Evolutionary conservation across 129 eudicot genomes (phyloP).

Genomic region (Erigeron canadensis): DNA sequence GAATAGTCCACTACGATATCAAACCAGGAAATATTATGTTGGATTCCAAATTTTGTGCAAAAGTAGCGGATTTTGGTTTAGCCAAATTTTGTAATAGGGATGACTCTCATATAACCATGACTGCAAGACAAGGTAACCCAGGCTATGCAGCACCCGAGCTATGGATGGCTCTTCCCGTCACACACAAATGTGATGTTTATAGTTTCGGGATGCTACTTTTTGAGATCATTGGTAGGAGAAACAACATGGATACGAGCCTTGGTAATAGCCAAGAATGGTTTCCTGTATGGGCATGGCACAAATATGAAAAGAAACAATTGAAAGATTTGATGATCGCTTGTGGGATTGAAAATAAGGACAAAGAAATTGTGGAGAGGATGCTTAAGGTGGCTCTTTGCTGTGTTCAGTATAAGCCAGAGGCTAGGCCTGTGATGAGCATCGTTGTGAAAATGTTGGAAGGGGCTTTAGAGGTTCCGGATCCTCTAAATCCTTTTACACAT

Average conservation of each 20-base stretch:
- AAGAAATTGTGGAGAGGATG: conserved; percentile 29
- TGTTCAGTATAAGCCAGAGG: conserved; percentile 32
- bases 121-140: not conserved
- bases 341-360: conserved; percentile 26
- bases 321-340: conserved; percentile 22
- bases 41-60: conserved; percentile 10
- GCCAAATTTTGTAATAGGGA: conserved; percentile 17
- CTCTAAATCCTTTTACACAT: conserved; percentile 26
- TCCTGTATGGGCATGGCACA: conserved; percentile 27
- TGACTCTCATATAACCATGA: not conserved
- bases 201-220: no score
- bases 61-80: conserved; percentile 14
- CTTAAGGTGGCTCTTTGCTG: conserved; percentile 40
- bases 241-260: conserved; percentile 11
- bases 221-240: conserved; percentile 21
- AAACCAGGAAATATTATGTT: conserved; percentile 17
- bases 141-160: conserved; percentile 11
- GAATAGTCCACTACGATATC: conserved; percentile 18
- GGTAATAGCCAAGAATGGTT: conserved; percentile 28
- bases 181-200: conserved; percentile 19
- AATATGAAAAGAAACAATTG: conserved; percentile 22
- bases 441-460: conserved; percentile 28
- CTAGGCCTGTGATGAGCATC: conserved; percentile 33
- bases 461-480: conserved; percentile 24
- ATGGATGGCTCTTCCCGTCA: not conserved